These are phyloP conservation scores for Colletotrichum sp. DNA, from an alignment of 2,329 filamentous ascomycete genomes.

Conservation along the genomic window DNA sequence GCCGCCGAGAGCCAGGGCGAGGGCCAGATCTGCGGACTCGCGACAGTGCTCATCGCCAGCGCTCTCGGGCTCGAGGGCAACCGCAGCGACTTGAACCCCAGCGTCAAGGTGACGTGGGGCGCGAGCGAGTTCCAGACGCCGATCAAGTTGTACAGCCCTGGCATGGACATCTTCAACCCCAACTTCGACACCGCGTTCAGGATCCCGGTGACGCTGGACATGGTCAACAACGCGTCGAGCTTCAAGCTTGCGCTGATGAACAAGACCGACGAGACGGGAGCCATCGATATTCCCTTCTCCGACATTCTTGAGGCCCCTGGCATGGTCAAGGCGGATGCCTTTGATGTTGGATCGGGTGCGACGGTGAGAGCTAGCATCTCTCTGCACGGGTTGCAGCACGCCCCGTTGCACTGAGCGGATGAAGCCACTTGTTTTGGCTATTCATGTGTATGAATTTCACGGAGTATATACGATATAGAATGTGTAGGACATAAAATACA, in stretches of 20 bases:
- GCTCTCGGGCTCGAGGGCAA: conserved; percentile 44
- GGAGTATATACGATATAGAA: background rate
- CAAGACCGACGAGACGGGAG: conserved; percentile 33
- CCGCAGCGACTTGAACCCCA: conserved; percentile 47
- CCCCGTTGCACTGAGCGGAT: conserved; percentile 1
- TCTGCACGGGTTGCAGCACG: conserved; percentile 29
- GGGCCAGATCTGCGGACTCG: conserved; percentile 40
- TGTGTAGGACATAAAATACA: background rate
- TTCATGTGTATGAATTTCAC: background rate
- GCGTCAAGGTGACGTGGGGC: conserved; percentile 47
- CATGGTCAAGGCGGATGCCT: conserved; percentile 32
- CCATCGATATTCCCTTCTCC: conserved; percentile 37
- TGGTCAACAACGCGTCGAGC: conserved; percentile 27
- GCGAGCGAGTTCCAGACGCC: conserved; percentile 43
- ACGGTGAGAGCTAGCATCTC: conserved; percentile 39
- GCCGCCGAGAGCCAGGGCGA: conserved; percentile 25
- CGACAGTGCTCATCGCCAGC: conserved; percentile 46
- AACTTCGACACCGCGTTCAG: conserved; percentile 49
- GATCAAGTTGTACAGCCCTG: conserved; percentile 45
- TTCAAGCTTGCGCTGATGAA: conserved; percentile 40
- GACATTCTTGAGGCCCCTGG: conserved; percentile 35
- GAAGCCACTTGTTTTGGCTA: background rate
- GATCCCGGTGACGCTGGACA: conserved; percentile 39
- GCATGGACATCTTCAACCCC: conserved; percentile 52
- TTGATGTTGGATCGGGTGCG: conserved; percentile 37